Evolutionary conservation across 2,329 filamentous ascomycete genomes (phyloP).

Genomic region (Colletotrichum sp.): DNA sequence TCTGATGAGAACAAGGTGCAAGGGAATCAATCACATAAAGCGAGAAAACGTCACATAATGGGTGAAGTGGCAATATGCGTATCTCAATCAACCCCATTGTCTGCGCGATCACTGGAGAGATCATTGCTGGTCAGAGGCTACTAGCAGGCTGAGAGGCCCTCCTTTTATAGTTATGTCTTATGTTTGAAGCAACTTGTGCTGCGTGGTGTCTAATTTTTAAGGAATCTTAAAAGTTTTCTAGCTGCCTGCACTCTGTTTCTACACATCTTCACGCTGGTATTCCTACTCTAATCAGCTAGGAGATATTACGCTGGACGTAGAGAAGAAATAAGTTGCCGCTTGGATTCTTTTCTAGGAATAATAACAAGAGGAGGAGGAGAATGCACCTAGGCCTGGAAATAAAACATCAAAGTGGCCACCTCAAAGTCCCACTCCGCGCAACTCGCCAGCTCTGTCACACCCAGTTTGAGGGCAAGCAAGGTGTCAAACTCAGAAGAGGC

Average conservation of each 20-base stretch:
- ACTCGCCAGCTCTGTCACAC: not conserved
- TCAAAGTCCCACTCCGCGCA: not conserved
- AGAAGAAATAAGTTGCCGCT: not conserved
- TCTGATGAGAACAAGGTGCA: not conserved
- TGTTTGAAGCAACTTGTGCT: not conserved
- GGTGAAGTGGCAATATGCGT: not conserved
- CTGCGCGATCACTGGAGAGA: not conserved
- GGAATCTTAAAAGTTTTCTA: not conserved
- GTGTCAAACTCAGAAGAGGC: not conserved
- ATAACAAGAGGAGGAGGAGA: accelerated
- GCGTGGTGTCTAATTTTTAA: not conserved
- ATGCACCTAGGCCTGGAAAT: accelerated
- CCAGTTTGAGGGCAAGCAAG: not conserved
- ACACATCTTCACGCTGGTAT: accelerated
- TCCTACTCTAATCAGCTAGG: not conserved
- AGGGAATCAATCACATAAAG: not conserved
- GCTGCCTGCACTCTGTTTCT: accelerated
- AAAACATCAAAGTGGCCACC: not conserved
- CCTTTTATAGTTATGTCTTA: not conserved
- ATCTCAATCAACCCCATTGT: not conserved
- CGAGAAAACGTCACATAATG: accelerated
- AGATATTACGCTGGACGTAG: not conserved
- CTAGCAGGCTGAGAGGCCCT: not conserved
- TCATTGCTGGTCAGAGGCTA: not conserved
- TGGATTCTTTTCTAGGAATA: too few species aligned